Base-by-base conservation (phyloP, 306 rosid genomes). In the Dalbergia cochinchinensis region DNA sequence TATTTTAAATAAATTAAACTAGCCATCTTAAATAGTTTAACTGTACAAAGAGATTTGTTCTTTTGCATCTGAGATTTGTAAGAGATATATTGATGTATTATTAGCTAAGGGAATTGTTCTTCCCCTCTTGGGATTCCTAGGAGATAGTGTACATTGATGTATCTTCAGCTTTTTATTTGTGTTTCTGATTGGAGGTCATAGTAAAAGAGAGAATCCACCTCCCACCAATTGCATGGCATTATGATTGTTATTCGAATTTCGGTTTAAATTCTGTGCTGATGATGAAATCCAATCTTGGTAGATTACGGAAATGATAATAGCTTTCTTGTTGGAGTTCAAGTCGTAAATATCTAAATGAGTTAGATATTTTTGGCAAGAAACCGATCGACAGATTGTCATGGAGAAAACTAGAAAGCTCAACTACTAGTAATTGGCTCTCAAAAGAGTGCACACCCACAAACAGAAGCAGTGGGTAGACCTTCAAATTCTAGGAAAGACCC, bases 1-100 rank as follows among this genome's bases (percentile, higher is more conserved):
- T 26, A 37, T 37, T 3, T 6, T 37, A 37, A 37, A 54, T 53
- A 11, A 74, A 60, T 42, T 71, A 51, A 37, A 18, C 19, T 47
- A 35, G 22, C 6, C 4, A 60, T 60, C 58, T 10, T 75, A 14
- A n/a, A 62, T 80, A 37, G 41, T 37, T 37, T 0, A 37, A 37
- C 41, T 37, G 71, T 70, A 76, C 76, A 55, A 70, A 75, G 54
- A 53, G 82, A 63, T 9, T 35, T 77, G 35, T 34, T 76, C 50
- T 26, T 1, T 47, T 22, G 51, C 26, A 62, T 53, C 26, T 71
- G 64, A 64, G 58, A 71, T 72, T 65, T 65, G 47, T 57, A 44
- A 4, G 9, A 34, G 44, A 16, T 41, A 44, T 11, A 54, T 8
- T 19, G 20, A 14, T 55, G 78, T 26, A 16, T 22, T 47, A 6